These are phyloP conservation scores for Neurospora sp. DNA, from an alignment of 495 filamentous ascomycete species.

Conservation along the genomic window DNA sequence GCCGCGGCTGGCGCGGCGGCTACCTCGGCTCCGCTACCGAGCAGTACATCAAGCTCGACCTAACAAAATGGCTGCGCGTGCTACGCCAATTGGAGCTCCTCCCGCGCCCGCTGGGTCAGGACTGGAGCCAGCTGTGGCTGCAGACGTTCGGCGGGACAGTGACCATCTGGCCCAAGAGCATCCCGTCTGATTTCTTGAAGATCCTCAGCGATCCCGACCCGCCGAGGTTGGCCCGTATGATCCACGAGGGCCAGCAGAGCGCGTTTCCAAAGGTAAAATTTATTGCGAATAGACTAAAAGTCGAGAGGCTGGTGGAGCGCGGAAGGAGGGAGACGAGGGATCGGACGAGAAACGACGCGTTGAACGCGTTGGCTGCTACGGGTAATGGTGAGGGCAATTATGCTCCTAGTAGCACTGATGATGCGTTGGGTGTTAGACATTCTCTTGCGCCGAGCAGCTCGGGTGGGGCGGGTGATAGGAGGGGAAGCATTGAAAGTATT, in stretches of 20 bases:
- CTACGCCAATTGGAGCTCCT: constrained; percentile 85
- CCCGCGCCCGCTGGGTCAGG: constrained; percentile 82
- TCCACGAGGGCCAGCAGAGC: constrained; percentile 75
- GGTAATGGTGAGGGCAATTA: not conserved
- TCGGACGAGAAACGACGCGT: constrained; percentile 20
- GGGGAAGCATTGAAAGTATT: constrained; percentile 18
- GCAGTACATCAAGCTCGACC: constrained; percentile 88
- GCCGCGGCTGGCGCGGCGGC: constrained; percentile 91
- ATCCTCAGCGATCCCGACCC: constrained; percentile 76
- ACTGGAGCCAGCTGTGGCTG: constrained; percentile 93
- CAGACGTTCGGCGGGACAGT: constrained; percentile 91
- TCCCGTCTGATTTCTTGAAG: constrained; percentile 64
- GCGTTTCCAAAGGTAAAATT: constrained; percentile 88
- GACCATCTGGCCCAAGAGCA: constrained; percentile 83
- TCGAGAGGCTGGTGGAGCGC: constrained; percentile 69
- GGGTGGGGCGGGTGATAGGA: constrained; percentile 3
- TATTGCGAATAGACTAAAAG: constrained; percentile 71
- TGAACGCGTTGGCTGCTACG: not conserved
- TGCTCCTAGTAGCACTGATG: not conserved
- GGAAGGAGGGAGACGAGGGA: constrained; percentile 54
- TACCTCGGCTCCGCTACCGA: constrained; percentile 87
- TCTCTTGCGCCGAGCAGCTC: not conserved
- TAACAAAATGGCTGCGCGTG: constrained; percentile 94
- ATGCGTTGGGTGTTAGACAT: not conserved
- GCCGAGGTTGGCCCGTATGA: constrained; percentile 71